Evolutionary conservation across 2,329 filamentous ascomycete genomes (phyloP).

Genomic region (Fusarium sambucinum): DNA sequence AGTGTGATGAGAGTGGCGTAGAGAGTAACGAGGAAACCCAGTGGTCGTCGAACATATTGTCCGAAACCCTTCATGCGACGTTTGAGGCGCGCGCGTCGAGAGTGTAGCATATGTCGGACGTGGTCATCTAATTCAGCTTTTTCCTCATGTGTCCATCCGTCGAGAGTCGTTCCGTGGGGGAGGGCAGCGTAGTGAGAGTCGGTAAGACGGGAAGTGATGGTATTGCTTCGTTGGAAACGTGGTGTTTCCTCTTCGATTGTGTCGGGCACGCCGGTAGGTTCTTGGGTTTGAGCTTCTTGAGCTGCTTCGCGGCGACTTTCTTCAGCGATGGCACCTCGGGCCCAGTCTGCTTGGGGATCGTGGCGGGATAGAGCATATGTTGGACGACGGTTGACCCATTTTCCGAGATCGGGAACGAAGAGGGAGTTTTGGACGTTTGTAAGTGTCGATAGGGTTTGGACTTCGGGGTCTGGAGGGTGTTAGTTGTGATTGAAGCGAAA

Average conservation of each 20-base stretch:
- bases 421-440: conserved; percentile 93
- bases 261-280: background rate
- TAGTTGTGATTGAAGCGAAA: background rate
- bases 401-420: conserved; percentile 84
- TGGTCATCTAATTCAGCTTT: conserved; percentile 85
- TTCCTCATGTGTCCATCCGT: conserved; percentile 81
- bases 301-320: conserved; percentile 36
- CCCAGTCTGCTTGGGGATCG: conserved; percentile 45
- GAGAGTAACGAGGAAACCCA: conserved; percentile 85
- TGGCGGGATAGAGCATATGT: conserved; percentile 78
- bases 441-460: conserved; percentile 83
- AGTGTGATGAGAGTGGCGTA: conserved; percentile 86
- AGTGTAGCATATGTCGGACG: conserved; percentile 89
- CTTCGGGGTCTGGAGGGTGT: conserved; percentile 75
- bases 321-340: conserved; percentile 35
- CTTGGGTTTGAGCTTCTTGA: conserved; percentile 9
- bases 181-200: conserved; percentile 83
- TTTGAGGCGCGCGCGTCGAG: conserved; percentile 82
- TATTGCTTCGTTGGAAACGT: conserved; percentile 59
- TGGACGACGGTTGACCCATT: conserved; percentile 79
- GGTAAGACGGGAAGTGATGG: conserved; percentile 75
- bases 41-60: conserved; percentile 79
- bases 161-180: conserved; percentile 77
- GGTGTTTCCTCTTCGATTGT: conserved; percentile 32
- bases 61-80: conserved; percentile 82